Percentiles rank a stretch among this genome's conserved stretches.
phyloP scores from a whole-genome alignment of 768 basidiomycete species.

The Clitopilus passeckerianus region DNA sequence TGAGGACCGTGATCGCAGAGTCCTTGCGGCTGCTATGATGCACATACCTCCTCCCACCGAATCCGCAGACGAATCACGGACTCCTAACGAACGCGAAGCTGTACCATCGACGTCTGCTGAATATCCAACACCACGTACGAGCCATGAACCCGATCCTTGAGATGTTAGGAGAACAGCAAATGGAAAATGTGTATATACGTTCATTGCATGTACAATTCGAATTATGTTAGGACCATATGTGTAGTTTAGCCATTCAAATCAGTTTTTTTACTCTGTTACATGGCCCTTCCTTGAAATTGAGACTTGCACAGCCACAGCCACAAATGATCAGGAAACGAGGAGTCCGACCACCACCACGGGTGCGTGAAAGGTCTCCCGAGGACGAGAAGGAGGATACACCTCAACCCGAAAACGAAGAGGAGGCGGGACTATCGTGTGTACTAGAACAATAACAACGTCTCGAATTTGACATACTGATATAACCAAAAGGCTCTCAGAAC shows the following conservation, averaged over 20 bases:
- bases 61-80: not conserved
- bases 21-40: not conserved
- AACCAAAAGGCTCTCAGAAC: constrained; percentile 60
- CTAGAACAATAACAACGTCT: not conserved
- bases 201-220: not conserved
- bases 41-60: not conserved
- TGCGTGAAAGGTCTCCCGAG: constrained; percentile 46
- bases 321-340: constrained; percentile 71
- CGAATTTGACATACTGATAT: not conserved
- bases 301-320: constrained; percentile 12
- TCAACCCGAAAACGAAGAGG: constrained; percentile 36
- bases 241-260: not conserved
- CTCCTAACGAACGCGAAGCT: not conserved
- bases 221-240: not conserved
- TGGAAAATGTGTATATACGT: not conserved
- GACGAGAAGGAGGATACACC: constrained; percentile 26
- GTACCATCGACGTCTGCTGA: not conserved
- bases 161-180: not conserved
- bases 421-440: constrained; percentile 47
- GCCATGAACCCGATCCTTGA: not conserved
- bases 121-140: not conserved
- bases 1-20: not conserved
- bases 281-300: not conserved
- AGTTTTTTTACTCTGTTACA: not conserved
- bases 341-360: constrained; percentile 54